Evolutionary conservation across 108 stramenopile genomes (phyloP), one percentile per base, ranked within the genome.

Genomic region (Fragilariopsis cylindrus): DNA sequence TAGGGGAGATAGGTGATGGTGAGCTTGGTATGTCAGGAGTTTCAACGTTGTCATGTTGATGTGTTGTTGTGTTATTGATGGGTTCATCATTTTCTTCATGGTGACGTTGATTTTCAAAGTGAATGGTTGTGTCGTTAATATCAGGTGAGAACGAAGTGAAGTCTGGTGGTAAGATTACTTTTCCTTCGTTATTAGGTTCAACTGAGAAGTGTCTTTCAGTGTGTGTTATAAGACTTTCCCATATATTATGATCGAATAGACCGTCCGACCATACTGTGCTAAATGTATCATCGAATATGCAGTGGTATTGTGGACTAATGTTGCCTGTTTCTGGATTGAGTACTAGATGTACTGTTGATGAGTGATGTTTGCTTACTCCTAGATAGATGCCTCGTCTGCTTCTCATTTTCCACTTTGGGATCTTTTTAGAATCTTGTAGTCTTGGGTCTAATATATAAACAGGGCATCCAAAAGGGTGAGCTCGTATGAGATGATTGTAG

Each of bases 331-430:
- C 15, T 5, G 81, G 48, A 55, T 85, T 88, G 7, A 68, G 47
- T 9, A 88, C 66, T 1, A 75, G 49, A 16, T 75, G 76, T 12
- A 88, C 76, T 6, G 58, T 77, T 3, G 73, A 68, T 4, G 84
- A 80, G 49, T 85, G 87, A 2, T 54, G 39, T 0, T 62, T 6
- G n/a, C 77, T 82, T 19, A 80, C 64, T 1, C 87, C 84, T 44
- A 83, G 18, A 54, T 68, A 88, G 44, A 81, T 70, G 15, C 80
- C 80, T 49, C 60, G 48, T 42, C 58, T 69, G 7, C 71, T 66
- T 0, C 75, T 48, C 12, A 72, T 70, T 12, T 82, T 42, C 86
- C 86, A 84, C 16, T 84, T 82, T 1, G 84, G 84, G 16, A 84
- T 65, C 45, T 74, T 74, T 7, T 76, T 44, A 18, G 79, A 80